Percentiles rank a stretch among this genome's conserved stretches.
Conservation (phyloP, 257 asterid species). For the Forsythia suspensa region DNA sequence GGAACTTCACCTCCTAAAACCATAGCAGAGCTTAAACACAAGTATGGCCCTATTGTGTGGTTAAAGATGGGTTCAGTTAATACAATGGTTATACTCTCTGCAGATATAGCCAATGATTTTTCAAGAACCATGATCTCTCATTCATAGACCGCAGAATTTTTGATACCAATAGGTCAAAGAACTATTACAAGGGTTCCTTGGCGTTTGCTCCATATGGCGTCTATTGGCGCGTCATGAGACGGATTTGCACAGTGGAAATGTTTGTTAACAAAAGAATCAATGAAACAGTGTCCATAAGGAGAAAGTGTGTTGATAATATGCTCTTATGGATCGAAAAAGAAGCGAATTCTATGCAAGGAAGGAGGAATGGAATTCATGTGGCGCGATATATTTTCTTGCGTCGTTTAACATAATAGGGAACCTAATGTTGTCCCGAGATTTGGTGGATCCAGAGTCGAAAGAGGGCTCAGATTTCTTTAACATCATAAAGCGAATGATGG, state of each 20-base stretch:
- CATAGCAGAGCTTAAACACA: slow-evolving; percentile 29
- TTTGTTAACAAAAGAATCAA: slow-evolving; percentile 47
- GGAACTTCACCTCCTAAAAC: slow-evolving; percentile 50
- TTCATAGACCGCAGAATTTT: slow-evolving; percentile 46
- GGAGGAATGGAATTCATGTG: slow-evolving; percentile 39
- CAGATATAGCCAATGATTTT: slow-evolving; percentile 46
- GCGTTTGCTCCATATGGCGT: slow-evolving; percentile 53
- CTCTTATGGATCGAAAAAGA: slow-evolving; percentile 51
- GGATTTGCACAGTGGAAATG: slow-evolving; percentile 56
- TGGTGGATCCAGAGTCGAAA: slow-evolving; percentile 37
- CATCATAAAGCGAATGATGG: slow-evolving; percentile 44
- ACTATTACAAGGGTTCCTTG: slow-evolving; percentile 43
- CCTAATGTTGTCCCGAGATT: slow-evolving; percentile 51
- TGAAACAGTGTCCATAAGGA: slow-evolving; percentile 41
- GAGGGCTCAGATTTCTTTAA: slow-evolving; percentile 34
- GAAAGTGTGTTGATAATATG: slow-evolving; percentile 44
- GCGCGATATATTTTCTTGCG: slow-evolving; percentile 35
- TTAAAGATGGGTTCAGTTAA: slow-evolving; percentile 47
- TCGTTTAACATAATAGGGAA: slow-evolving; percentile 49
- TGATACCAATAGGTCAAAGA: slow-evolving; percentile 41
- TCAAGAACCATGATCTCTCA: slow-evolving; percentile 63
- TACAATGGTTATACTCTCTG: slow-evolving; percentile 48
- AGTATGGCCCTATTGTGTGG: slow-evolving; percentile 48
- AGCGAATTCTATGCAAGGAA: slow-evolving; percentile 6
- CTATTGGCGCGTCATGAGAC: slow-evolving; percentile 56